These are phyloP conservation scores for Saksenaea oblongispora DNA, from an alignment of 371 early-diverging fungal species.

Conservation along the genomic window DNA sequence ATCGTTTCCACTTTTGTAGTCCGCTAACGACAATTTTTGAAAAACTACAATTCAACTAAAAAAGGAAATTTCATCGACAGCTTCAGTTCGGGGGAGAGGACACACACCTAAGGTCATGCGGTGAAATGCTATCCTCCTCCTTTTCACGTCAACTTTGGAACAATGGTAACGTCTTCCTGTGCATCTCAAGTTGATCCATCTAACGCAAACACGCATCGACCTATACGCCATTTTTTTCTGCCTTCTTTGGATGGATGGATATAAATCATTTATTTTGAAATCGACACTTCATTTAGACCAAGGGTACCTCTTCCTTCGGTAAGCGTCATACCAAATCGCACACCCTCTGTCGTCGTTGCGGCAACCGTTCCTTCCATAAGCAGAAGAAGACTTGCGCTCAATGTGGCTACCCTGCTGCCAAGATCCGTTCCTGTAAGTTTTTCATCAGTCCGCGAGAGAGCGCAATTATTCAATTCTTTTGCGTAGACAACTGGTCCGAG, in stretches of 20 bases:
- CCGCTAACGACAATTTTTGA: no score
- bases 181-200: neutral
- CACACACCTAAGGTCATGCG: neutral
- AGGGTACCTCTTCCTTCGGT: constrained; percentile 99
- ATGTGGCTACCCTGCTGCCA: constrained; percentile 98
- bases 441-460: neutral
- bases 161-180: neutral
- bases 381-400: constrained; percentile 99
- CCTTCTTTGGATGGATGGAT: neutral
- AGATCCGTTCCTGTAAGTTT: constrained; percentile 89
- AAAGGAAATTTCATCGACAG: neutral
- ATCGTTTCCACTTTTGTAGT: no score
- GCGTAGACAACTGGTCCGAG: constrained; percentile 85
- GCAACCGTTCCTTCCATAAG: constrained; percentile 97
- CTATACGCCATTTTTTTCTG: neutral
- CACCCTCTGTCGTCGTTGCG: constrained; percentile 98
- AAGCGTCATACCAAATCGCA: constrained; percentile 99
- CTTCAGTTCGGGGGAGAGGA: neutral
- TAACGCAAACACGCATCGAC: neutral
- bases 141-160: constrained; percentile 1
- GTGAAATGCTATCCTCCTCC: neutral
- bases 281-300: constrained; percentile 65
- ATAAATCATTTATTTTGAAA: neutral
- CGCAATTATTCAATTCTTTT: neutral
- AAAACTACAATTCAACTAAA: no score